phyloP scores from a whole-genome alignment of 371 early-diverging fungal genomes.

The Circinella umbellata region DNA sequence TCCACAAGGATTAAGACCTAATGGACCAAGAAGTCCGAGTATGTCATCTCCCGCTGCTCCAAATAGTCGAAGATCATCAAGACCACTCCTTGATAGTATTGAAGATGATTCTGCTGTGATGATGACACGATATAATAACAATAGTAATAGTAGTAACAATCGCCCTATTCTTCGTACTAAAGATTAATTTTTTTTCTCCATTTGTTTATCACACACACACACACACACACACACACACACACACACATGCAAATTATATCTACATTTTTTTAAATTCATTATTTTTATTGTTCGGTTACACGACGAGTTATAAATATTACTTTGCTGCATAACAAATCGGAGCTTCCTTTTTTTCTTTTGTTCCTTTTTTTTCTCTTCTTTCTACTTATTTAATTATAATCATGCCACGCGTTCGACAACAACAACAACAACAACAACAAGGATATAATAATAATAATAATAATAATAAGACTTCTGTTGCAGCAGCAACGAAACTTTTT shows the following conservation, averaged over 20 bases:
- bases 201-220: background rate
- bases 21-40: constrained; percentile 22
- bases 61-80: constrained; percentile 22
- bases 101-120: constrained; percentile 15
- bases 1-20: constrained; percentile 5
- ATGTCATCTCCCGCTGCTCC: constrained; percentile 25
- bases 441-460: background rate
- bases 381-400: background rate
- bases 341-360: background rate
- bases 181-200: constrained; percentile 2
- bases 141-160: no score
- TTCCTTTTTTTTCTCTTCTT: background rate
- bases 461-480: background rate
- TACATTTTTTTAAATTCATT: no score
- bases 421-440: background rate
- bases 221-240: no score
- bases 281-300: no score
- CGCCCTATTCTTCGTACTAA: background rate
- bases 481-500: constrained; percentile 11
- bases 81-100: constrained; percentile 20
- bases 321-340: background rate
- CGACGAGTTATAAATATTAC: no score
- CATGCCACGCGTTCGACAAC: background rate
- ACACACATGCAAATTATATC: no score
- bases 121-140: constrained; percentile 1